A percentile compares a stretch with the other conserved stretches of the same genome.
Evolutionary conservation across 345 rosid species (phyloP).

Genomic region (Trapa bicornis): DNA sequence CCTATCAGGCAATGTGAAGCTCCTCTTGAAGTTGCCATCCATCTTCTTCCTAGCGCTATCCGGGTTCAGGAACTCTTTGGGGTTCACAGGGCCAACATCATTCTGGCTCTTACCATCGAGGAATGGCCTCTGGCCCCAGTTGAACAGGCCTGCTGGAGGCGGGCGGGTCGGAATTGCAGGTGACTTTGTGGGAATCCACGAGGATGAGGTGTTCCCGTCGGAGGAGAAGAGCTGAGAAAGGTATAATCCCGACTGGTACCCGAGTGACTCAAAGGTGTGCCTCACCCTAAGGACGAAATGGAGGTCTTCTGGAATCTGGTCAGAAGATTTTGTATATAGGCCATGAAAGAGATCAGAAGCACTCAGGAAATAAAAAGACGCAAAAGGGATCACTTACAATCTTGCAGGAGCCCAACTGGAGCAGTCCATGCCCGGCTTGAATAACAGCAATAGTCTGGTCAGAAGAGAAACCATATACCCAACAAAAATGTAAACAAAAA

Average conservation of each 20-base stretch:
- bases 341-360: neutral
- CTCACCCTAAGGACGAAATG: slow-evolving; percentile 97
- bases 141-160: slow-evolving; percentile 37
- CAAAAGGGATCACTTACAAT: slow-evolving; percentile 42
- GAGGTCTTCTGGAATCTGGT: slow-evolving; percentile 87
- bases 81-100: slow-evolving; percentile 3
- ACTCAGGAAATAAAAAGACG: neutral
- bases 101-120: no score
- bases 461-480: neutral
- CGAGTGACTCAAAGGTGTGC: slow-evolving; percentile 84
- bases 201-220: slow-evolving; percentile 38
- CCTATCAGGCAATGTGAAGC: slow-evolving; percentile 69
- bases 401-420: slow-evolving; percentile 92
- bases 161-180: slow-evolving; percentile 45
- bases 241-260: slow-evolving; percentile 84
- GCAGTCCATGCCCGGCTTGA: slow-evolving; percentile 98
- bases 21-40: slow-evolving; percentile 68
- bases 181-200: slow-evolving; percentile 42
- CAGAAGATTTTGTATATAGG: neutral
- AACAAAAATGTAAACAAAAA: neutral
- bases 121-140: slow-evolving; percentile 49
- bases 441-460: slow-evolving; percentile 92
- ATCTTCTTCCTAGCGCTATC: slow-evolving; percentile 37
- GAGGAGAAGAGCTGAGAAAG: slow-evolving; percentile 90
- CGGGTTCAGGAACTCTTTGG: slow-evolving; percentile 59